Conservation (phyloP, 1,139 yeast species). For the Lodderomyces oxycetoniae region DNA sequence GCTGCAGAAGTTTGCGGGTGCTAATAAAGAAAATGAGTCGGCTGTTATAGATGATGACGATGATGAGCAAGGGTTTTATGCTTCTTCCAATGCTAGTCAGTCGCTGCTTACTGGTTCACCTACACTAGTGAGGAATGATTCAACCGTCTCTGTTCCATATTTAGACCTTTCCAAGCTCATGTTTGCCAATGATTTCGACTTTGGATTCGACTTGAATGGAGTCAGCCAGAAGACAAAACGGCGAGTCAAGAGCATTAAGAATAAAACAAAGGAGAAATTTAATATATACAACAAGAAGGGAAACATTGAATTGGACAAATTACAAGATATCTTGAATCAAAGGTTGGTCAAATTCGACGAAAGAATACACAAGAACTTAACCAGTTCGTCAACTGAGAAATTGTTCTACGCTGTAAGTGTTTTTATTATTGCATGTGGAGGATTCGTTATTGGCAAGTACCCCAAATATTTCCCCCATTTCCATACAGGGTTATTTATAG, state of each 20-base stretch:
- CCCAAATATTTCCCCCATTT: conserved; percentile 75
- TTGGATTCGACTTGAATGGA: conserved; percentile 38
- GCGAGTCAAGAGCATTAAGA: conserved; percentile 31
- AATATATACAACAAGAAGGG: conserved; percentile 18
- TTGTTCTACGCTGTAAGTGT: conserved; percentile 74
- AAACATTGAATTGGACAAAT: conserved; percentile 23
- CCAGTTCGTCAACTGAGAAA: conserved; percentile 70
- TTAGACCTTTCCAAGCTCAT: conserved; percentile 36
- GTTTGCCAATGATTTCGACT: conserved; percentile 41
- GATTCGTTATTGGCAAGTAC: conserved; percentile 70
- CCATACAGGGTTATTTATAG: conserved; percentile 57
- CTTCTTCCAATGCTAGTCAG: conserved; percentile 8
- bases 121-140: conserved; percentile 24
- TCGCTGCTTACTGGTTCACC: conserved; percentile 11
- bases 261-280: conserved; percentile 32
- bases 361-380: conserved; percentile 46
- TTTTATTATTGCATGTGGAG: conserved; percentile 63
- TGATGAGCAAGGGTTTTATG: conserved; percentile 3
- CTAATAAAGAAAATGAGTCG: conserved; percentile 3
- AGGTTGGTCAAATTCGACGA: conserved; percentile 55
- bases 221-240: conserved; percentile 35
- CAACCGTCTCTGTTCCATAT: conserved; percentile 32
- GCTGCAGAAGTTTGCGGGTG: background rate
- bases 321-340: conserved; percentile 32
- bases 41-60: conserved; percentile 9